phyloP scores from a whole-genome alignment of 805 yeast genomes.

The Metschnikowia borealis region DNA sequence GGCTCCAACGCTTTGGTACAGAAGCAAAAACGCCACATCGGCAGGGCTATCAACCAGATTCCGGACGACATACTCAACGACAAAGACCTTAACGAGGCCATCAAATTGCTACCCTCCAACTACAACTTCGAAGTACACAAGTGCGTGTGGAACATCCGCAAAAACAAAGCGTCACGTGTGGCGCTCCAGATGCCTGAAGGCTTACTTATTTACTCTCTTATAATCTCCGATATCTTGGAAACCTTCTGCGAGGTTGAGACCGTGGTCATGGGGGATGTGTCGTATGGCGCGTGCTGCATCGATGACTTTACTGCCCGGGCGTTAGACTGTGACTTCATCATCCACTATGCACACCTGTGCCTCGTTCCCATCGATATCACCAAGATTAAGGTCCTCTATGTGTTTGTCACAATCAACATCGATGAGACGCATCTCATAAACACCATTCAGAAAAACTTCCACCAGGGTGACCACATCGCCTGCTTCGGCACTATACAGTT shows the following conservation, averaged over 20 bases:
- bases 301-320: conserved; percentile 95
- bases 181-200: conserved; percentile 99
- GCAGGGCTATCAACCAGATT: conserved; percentile 75
- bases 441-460: conserved; percentile 70
- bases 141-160: conserved; percentile 87
- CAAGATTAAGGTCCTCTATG: conserved; percentile 84
- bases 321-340: conserved; percentile 87
- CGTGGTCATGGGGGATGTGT: conserved; percentile 96
- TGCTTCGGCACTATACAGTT: conserved; percentile 95
- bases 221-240: conserved; percentile 87
- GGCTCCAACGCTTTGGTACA: conserved; percentile 10
- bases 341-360: conserved; percentile 97
- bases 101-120: conserved; percentile 77
- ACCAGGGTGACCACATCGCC: conserved; percentile 62
- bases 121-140: conserved; percentile 96
- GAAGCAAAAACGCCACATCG: conserved; percentile 29
- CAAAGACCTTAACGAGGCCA: conserved; percentile 77
- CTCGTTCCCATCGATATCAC: conserved; percentile 93
- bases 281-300: conserved; percentile 97
- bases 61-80: conserved; percentile 83
- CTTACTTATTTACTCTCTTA: conserved; percentile 76
- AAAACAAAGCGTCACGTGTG: conserved; percentile 71
- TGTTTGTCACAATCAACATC: conserved; percentile 88
- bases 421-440: conserved; percentile 78
- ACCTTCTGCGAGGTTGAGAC: conserved; percentile 87